A percentile compares a stretch with the other conserved stretches of the same genome.
These are phyloP conservation scores for Pezicula neosporulosa DNA, from an alignment of 2,329 filamentous ascomycete genomes.

Conservation along the genomic window DNA sequence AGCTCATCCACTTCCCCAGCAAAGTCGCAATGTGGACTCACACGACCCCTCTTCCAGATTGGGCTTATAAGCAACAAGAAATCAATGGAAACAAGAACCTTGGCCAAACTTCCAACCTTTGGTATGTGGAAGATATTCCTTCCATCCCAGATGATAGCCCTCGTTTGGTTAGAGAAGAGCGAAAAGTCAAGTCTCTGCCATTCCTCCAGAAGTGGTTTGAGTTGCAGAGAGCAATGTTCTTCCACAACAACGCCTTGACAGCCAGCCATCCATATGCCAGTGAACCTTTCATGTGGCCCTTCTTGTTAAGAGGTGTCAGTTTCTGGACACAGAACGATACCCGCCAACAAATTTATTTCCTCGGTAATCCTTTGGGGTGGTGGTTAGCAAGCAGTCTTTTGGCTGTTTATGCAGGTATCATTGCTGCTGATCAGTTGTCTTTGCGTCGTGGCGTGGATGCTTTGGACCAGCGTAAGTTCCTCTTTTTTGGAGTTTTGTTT, in stretches of 20 bases:
- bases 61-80: constrained; percentile 95
- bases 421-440: constrained; percentile 90
- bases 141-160: constrained; percentile 66
- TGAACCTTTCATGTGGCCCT: constrained; percentile 95
- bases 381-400: constrained; percentile 92
- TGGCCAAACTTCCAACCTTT: constrained; percentile 84
- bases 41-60: constrained; percentile 89
- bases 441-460: constrained; percentile 91
- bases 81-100: constrained; percentile 99
- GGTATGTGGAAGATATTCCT: constrained; percentile 90
- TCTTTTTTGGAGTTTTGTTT: too few relatives aligned
- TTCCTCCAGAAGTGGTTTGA: constrained; percentile 96
- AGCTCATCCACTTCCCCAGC: constrained; percentile 88
- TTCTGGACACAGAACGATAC: constrained; percentile 99
- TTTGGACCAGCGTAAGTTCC: constrained; percentile 80
- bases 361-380: constrained; percentile 96
- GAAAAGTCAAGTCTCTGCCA: constrained; percentile 76
- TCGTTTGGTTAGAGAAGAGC: constrained; percentile 72
- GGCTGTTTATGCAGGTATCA: constrained; percentile 88
- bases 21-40: constrained; percentile 99
- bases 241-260: constrained; percentile 97
- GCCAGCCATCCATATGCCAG: constrained; percentile 96
- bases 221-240: constrained; percentile 97
- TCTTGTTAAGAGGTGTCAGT: constrained; percentile 92
- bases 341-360: constrained; percentile 95